Conservation (phyloP, 176 grass and related monocot species). For the Coix lacrymajobi region DNA sequence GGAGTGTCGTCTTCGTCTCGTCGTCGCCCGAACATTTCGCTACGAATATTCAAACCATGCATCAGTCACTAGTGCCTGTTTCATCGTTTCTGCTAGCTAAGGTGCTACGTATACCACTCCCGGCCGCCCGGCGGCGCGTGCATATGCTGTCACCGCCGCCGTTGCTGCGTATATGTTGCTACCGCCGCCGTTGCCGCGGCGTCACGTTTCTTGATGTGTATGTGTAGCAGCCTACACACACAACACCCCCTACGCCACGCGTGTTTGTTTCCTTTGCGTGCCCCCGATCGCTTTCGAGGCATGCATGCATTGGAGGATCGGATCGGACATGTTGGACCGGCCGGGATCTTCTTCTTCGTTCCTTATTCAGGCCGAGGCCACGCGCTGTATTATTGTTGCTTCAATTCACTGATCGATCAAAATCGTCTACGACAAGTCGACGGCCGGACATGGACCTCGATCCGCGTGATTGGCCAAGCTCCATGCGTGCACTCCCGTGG, state of each 20-base stretch:
- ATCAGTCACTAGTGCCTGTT: neutral
- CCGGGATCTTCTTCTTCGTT: neutral
- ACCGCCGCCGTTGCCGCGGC: neutral
- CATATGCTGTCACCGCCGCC: neutral
- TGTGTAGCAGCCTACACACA: neutral
- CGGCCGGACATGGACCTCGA: neutral
- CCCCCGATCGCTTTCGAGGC: constrained; percentile 6
- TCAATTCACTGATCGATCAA: neutral
- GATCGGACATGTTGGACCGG: neutral
- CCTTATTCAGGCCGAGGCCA: neutral
- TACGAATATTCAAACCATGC: neutral
- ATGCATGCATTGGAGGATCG: constrained; percentile 3
- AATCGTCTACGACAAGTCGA: neutral
- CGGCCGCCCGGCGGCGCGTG: neutral
- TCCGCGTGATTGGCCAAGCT: neutral
- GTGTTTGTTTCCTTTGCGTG: neutral
- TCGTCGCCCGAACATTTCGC: neutral
- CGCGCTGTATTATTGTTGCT: neutral
- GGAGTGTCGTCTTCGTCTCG: neutral
- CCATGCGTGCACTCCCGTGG: constrained; percentile 3
- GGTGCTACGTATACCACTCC: neutral
- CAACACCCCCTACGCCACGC: neutral
- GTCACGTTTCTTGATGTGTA: constrained; percentile 5
- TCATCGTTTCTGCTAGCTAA: neutral
- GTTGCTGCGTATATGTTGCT: neutral